Conservation (phyloP, 2,329 filamentous ascomycete species). For the Colletotrichum godetiae region DNA sequence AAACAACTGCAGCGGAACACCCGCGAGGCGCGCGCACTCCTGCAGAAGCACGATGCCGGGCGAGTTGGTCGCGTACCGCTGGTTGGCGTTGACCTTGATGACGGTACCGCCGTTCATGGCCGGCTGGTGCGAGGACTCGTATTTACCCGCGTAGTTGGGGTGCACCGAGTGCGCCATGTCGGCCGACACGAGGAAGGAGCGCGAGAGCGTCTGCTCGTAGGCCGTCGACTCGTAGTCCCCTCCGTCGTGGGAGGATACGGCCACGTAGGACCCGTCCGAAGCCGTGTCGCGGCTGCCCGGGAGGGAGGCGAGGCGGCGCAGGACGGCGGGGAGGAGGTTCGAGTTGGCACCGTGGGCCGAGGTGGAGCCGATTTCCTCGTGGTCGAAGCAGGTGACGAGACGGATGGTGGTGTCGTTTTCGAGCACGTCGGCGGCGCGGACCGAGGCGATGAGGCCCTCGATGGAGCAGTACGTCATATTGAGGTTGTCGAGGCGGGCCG, state of each 20-base stretch:
- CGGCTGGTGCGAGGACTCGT: slow-evolving; percentile 90
- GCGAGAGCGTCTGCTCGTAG: slow-evolving; percentile 91
- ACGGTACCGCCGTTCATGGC: slow-evolving; percentile 97
- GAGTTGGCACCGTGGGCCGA: slow-evolving; percentile 95
- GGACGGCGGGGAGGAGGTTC: slow-evolving; percentile 87
- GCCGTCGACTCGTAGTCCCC: slow-evolving; percentile 75
- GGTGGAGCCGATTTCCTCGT: slow-evolving; percentile 94
- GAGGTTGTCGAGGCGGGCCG: slow-evolving; percentile 93
- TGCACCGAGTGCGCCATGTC: slow-evolving; percentile 98
- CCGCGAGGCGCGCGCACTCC: slow-evolving; percentile 79
- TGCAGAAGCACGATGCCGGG: slow-evolving; percentile 94
- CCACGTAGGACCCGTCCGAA: slow-evolving; percentile 73
- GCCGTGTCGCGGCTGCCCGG: slow-evolving; percentile 66
- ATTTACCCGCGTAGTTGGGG: slow-evolving; percentile 93
- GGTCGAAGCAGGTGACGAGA: slow-evolving; percentile 94
- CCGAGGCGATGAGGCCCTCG: slow-evolving; percentile 84
- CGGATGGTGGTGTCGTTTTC: slow-evolving; percentile 85
- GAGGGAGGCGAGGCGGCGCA: slow-evolving; percentile 86
- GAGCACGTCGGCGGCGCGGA: slow-evolving; percentile 72
- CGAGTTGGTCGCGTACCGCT: slow-evolving; percentile 95
- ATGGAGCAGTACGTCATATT: slow-evolving; percentile 96
- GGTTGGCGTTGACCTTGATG: slow-evolving; percentile 98
- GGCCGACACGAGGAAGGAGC: slow-evolving; percentile 93
- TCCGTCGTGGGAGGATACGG: slow-evolving; percentile 62
- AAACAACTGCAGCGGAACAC: slow-evolving; percentile 92